Evolutionary conservation across 352 stramenopile species (phyloP).

Genomic region (Pythium scleroteichum): DNA sequence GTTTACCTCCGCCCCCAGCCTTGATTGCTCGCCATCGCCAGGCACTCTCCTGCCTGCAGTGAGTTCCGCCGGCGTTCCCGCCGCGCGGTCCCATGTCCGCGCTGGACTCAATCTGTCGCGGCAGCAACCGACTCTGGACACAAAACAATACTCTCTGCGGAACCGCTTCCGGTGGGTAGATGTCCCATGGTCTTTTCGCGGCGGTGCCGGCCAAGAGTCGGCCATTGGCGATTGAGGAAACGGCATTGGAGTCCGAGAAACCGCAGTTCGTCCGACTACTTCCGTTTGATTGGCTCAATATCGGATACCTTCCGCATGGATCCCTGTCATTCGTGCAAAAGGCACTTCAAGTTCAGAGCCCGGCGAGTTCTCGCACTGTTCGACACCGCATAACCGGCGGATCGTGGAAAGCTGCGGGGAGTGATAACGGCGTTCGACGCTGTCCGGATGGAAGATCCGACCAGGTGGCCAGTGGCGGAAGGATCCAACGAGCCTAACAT

Average conservation of each 20-base stretch:
- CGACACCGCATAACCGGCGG: background rate
- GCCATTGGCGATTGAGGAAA: background rate
- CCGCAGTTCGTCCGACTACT: background rate
- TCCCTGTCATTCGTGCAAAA: background rate
- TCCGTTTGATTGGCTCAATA: background rate
- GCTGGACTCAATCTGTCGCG: background rate
- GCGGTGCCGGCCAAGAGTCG: background rate
- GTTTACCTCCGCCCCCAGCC: background rate
- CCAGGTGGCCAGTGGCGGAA: background rate
- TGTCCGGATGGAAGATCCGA: background rate
- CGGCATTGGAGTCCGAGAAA: too few species aligned
- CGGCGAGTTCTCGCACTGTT: constrained; percentile 4
- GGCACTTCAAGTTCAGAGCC: background rate
- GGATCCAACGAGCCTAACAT: background rate
- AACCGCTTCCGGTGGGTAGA: constrained; percentile 13
- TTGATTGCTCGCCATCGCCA: background rate
- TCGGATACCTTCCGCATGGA: background rate
- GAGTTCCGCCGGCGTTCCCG: background rate
- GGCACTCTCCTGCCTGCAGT: background rate
- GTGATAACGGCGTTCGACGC: background rate
- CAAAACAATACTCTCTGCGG: background rate
- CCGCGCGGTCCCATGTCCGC: background rate
- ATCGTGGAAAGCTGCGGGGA: constrained; percentile 6
- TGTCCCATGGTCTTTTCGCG: background rate
- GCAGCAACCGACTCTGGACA: background rate